Conservation (phyloP, 345 rosid genomes). For the Luvunga scandens region DNA sequence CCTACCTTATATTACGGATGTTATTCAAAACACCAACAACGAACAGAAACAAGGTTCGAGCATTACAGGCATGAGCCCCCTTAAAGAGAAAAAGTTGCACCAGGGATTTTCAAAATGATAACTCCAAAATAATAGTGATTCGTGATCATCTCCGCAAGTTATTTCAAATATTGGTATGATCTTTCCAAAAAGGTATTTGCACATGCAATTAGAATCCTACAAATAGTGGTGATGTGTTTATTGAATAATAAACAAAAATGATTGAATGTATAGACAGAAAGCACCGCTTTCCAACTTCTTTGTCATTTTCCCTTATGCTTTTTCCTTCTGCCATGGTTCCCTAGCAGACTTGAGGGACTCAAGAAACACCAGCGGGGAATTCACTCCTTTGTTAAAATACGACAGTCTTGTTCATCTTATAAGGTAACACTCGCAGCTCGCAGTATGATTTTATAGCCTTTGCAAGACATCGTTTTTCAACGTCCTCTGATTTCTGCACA, state of each 20-base stretch:
- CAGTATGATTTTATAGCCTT: conserved; percentile 81
- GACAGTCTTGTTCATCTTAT: conserved; percentile 63
- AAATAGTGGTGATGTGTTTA: neutral
- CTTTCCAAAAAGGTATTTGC: neutral
- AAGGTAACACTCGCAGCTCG: conserved; percentile 82
- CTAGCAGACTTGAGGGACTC: neutral
- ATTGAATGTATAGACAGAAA: neutral
- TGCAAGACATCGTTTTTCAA: conserved; percentile 86
- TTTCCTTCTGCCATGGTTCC: neutral
- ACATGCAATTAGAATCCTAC: neutral
- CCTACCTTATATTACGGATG: neutral
- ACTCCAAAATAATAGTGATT: neutral
- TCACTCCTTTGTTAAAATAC: conserved; percentile 46
- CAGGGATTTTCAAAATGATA: neutral
- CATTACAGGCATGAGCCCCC: neutral
- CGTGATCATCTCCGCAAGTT: neutral
- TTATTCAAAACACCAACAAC: neutral
- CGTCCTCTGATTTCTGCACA: conserved; percentile 84
- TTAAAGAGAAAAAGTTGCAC: neutral
- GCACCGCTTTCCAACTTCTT: neutral
- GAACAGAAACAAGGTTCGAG: neutral
- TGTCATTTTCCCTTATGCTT: neutral
- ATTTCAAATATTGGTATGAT: neutral
- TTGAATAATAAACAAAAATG: neutral
- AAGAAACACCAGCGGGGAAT: neutral